phyloP scores from a whole-genome alignment of 805 yeast genomes.

The Monosporozyma yasuniensis region DNA sequence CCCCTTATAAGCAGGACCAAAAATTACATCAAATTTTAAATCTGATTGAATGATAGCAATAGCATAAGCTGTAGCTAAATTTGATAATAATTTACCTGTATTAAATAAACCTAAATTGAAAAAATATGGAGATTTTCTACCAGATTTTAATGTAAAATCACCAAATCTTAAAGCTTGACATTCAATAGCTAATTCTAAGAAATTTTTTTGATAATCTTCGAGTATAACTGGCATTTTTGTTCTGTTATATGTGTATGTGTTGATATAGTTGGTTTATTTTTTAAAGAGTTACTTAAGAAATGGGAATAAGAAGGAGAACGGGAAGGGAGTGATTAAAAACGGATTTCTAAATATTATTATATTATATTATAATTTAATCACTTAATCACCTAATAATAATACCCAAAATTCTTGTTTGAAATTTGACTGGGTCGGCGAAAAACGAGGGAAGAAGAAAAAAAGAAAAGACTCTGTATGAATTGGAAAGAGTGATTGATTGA shows the following conservation, averaged over 20 bases:
- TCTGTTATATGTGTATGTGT: not conserved
- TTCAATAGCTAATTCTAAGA: constrained; percentile 74
- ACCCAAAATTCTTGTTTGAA: no score
- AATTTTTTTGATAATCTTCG: constrained; percentile 50
- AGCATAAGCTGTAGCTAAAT: constrained; percentile 83
- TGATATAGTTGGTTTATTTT: no score
- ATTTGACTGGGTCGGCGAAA: no score
- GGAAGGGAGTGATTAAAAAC: no score
- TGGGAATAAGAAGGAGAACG: no score
- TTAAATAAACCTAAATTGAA: constrained; percentile 88
- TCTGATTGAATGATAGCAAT: constrained; percentile 74
- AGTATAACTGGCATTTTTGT: constrained; percentile 8
- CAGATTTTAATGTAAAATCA: constrained; percentile 79
- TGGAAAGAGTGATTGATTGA: no score
- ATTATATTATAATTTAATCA: no score
- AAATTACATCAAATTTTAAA: constrained; percentile 77
- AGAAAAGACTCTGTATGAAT: no score
- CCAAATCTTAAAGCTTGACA: constrained; percentile 83
- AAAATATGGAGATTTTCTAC: constrained; percentile 91
- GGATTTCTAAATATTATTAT: no score
- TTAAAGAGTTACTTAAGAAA: no score
- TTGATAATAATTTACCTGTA: constrained; percentile 69
- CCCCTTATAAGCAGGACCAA: constrained; percentile 98
- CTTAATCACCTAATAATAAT: no score
- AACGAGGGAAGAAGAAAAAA: no score